Evolutionary conservation across 2,329 filamentous ascomycete genomes (phyloP).

Genomic region (Coniochaeta prunicola): DNA sequence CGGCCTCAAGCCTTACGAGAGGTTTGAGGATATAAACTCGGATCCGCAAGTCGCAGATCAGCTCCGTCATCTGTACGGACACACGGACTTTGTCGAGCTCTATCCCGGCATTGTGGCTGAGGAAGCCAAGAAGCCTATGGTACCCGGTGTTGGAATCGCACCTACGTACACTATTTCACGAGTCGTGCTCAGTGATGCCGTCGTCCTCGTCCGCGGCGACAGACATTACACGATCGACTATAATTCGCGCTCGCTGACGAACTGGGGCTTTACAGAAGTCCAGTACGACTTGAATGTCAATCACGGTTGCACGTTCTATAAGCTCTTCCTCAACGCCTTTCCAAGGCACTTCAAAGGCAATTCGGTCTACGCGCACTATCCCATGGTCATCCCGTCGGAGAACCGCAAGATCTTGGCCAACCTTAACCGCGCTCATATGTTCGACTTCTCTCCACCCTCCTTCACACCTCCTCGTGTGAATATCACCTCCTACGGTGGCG

Average conservation of each 20-base stretch:
- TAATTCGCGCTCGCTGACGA: slow-evolving; percentile 65
- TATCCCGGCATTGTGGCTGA: slow-evolving; percentile 75
- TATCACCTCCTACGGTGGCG: slow-evolving; percentile 53
- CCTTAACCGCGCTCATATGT: slow-evolving; percentile 59
- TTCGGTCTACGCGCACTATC: slow-evolving; percentile 76
- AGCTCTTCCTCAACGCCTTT: slow-evolving; percentile 73
- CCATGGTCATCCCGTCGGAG: slow-evolving; percentile 62
- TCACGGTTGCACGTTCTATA: slow-evolving; percentile 79
- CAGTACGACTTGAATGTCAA: slow-evolving; percentile 67
- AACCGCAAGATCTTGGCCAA: slow-evolving; percentile 64
- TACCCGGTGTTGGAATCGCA: slow-evolving; percentile 66
- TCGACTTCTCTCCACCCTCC: slow-evolving; percentile 59
- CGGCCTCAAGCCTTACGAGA: slow-evolving; percentile 65
- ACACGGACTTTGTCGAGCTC: slow-evolving; percentile 73
- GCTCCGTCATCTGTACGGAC: slow-evolving; percentile 63
- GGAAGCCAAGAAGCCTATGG: slow-evolving; percentile 66
- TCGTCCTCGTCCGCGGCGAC: slow-evolving; percentile 66
- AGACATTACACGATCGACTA: slow-evolving; percentile 71
- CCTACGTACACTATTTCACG: slow-evolving; percentile 72
- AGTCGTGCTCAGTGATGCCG: slow-evolving; percentile 70
- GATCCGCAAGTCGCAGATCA: slow-evolving; percentile 63
- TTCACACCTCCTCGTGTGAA: slow-evolving; percentile 43
- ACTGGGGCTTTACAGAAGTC: slow-evolving; percentile 75
- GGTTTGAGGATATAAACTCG: slow-evolving; percentile 77
- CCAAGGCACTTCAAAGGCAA: slow-evolving; percentile 71